These are phyloP conservation scores for Alternaria gansuensis DNA, from an alignment of 2,329 filamentous ascomycete genomes.

Conservation along the genomic window DNA sequence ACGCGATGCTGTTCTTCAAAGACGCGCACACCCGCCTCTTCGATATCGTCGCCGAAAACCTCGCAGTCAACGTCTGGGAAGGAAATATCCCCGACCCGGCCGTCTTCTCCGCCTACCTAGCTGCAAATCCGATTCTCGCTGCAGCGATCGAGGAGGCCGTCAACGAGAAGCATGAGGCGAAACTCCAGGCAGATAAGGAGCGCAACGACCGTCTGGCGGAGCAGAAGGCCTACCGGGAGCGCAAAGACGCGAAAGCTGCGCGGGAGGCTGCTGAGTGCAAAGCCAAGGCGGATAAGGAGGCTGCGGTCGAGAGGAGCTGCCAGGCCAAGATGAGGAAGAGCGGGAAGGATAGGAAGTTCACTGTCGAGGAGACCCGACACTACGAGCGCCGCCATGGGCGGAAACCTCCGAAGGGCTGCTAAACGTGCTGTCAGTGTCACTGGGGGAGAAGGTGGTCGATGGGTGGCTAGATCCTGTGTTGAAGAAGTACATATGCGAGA, in stretches of 20 bases:
- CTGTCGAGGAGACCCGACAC: too few species aligned
- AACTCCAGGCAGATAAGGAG: too few species aligned
- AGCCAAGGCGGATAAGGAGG: conserved; percentile 14
- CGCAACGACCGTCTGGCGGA: not conserved
- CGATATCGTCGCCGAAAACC: accelerated
- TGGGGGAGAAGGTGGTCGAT: too few species aligned
- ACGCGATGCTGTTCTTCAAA: not conserved
- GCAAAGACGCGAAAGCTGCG: not conserved
- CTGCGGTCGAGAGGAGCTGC: too few species aligned
- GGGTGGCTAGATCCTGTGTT: too few species aligned
- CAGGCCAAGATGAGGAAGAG: too few species aligned
- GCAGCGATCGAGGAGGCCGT: not conserved
- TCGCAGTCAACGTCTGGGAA: not conserved
- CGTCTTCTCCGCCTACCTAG: not conserved
- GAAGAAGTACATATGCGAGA: too few species aligned
- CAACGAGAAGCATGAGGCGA: not conserved
- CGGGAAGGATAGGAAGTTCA: too few species aligned
- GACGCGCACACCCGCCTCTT: not conserved
- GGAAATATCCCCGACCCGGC: not conserved
- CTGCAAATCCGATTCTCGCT: not conserved
- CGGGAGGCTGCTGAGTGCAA: not conserved
- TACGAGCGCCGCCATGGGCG: too few species aligned
- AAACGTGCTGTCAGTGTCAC: too few species aligned
- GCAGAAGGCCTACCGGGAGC: not conserved
- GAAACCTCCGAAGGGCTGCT: too few species aligned